Conservation (phyloP, 2,329 filamentous ascomycete genomes). For the Curvularia lunata region DNA sequence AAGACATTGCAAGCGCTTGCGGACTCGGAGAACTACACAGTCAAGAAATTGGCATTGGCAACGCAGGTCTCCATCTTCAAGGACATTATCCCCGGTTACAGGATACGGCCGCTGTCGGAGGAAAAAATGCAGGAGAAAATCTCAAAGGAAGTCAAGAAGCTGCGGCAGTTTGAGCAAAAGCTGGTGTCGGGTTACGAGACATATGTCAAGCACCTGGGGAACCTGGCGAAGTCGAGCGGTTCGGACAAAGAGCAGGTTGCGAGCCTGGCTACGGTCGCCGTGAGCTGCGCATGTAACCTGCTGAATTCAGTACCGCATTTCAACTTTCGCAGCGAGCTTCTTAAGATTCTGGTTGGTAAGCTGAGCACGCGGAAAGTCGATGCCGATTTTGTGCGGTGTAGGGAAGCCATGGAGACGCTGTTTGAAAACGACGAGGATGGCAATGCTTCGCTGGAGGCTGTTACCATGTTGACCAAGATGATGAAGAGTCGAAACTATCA, state of each 20-base stretch:
- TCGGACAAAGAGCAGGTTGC: slow-evolving; percentile 47
- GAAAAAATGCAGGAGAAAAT: slow-evolving; percentile 78
- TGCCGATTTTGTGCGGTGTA: slow-evolving; percentile 76
- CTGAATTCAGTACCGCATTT: slow-evolving; percentile 88
- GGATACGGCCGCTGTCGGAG: slow-evolving; percentile 82
- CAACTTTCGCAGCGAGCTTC: slow-evolving; percentile 88
- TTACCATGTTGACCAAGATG: slow-evolving; percentile 87
- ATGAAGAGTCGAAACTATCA: slow-evolving; percentile 86
- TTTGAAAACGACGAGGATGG: slow-evolving; percentile 91
- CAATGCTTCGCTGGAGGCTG: slow-evolving; percentile 82
- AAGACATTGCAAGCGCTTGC: slow-evolving; percentile 78
- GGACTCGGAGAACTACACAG: slow-evolving; percentile 70
- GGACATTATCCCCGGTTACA: slow-evolving; percentile 94
- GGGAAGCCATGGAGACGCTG: slow-evolving; percentile 77
- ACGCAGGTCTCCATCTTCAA: slow-evolving; percentile 92
- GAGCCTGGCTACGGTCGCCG: slow-evolving; percentile 73
- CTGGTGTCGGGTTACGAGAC: slow-evolving; percentile 83
- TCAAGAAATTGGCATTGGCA: slow-evolving; percentile 84
- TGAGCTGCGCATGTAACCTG: slow-evolving; percentile 83
- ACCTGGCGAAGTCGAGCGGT: slow-evolving; percentile 66
- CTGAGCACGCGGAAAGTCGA: slow-evolving; percentile 76
- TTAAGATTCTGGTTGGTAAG: slow-evolving; percentile 86
- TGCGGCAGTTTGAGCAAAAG: slow-evolving; percentile 85
- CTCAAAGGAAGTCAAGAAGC: slow-evolving; percentile 86
- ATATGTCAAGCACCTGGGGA: slow-evolving; percentile 78